These are phyloP conservation scores for Eimeria sp. DNA, from an alignment of 169 alveolate genomes.

Conservation along the genomic window DNA sequence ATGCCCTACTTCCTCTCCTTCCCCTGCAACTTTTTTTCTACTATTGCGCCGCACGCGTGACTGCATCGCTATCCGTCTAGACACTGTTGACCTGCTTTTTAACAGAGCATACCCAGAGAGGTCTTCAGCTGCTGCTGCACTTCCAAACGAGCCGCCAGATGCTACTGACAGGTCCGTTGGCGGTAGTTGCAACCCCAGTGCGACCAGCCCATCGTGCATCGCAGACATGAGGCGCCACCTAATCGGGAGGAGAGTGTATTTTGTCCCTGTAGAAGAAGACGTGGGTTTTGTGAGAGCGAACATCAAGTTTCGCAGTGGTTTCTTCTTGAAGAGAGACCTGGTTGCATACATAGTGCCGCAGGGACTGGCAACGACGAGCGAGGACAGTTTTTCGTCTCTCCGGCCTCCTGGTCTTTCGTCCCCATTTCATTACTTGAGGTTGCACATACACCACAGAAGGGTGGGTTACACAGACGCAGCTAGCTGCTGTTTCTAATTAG, in stretches of 20 bases:
- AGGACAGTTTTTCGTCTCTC: neutral
- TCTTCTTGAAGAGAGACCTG: conserved; percentile 3
- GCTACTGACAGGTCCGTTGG: neutral
- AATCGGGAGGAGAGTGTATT: conserved; percentile 5
- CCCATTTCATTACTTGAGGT: neutral
- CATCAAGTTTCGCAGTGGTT: neutral
- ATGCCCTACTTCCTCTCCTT: conserved; percentile 11
- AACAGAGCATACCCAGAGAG: neutral
- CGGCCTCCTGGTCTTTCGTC: conserved; percentile 23
- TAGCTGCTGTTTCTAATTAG: neutral
- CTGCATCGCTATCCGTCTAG: conserved; percentile 30
- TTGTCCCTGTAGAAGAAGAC: conserved; percentile 53
- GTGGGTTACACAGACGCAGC: conserved; percentile 2
- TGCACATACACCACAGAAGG: neutral
- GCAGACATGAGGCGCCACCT: conserved; percentile 5
- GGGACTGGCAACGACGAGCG: conserved; percentile 41
- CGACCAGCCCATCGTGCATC: neutral
- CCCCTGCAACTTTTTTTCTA: neutral
- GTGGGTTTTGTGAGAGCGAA: neutral
- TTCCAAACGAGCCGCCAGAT: neutral
- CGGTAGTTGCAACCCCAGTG: neutral
- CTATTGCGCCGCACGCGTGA: neutral
- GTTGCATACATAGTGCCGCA: neutral
- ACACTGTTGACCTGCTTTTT: conserved; percentile 24
- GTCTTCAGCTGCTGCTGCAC: neutral